Evolutionary conservation across 768 basidiomycete genomes (phyloP), one percentile per base, ranked within the genome.

Genomic region (Butyriboletus loyo): DNA sequence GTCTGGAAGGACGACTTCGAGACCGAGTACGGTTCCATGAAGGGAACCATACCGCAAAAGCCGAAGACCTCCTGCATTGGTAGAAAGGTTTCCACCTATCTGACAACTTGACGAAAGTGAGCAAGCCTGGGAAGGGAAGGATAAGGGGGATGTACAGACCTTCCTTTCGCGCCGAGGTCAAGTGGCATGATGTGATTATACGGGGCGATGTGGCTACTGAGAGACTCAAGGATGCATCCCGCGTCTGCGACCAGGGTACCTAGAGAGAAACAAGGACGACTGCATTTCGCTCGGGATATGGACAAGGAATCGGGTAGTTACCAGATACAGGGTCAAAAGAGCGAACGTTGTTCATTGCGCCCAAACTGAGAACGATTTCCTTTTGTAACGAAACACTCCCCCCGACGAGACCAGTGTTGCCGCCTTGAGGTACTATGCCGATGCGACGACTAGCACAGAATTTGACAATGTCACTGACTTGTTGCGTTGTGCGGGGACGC

Each of bases 371-470:
- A 46, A 99, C 79, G 56, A 98, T 71, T 71, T 99, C 97, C 66
- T 95, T 87, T 59, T 83, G 75, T 35, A 93, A 67, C 0, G 97
- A 96, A 11, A 96, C 89, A 56, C 94, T 85, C 34, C 97, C 97
- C 50, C 95, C 97, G 34, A 99, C 97, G 13, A 99, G 81, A 15
- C 97, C 97, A 0, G 97, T 99, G 73, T 99, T 99, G 41, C 97
- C 97, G 42, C 97, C 96, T 70, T 99, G 97, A 2, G 97, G 97
- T 2, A 97, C 94, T 49, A 98, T 81, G n/a, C 86, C 86, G 37
- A 99, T 88, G 49, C 81, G 78, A 51, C 83, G 79, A 49, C 86
- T 77, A 60, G 86, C 83, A 71, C 97, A 98, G 77, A 86, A 91
- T 66, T 85, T 86, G 65, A 98, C 76, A 49, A 98, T 88, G 59